Conservation (phyloP, 1,139 yeast genomes). For the Debaryomyces nepalensis region DNA sequence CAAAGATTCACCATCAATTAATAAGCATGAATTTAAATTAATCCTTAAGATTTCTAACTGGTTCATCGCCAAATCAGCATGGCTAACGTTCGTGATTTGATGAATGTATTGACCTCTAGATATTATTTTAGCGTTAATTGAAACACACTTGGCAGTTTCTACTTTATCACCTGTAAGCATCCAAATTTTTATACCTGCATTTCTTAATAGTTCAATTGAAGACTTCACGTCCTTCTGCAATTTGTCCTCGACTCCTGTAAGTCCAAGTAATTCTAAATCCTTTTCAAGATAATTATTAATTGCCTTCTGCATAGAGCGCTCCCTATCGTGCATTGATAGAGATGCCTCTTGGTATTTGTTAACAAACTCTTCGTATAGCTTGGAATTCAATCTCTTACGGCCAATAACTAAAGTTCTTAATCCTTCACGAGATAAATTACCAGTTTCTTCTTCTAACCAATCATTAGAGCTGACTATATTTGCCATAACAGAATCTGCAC, state of each 20-base stretch:
- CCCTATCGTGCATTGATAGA: conserved; percentile 79
- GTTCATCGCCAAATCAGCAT: conserved; percentile 67
- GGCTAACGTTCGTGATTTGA: conserved; percentile 69
- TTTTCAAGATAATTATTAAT: conserved; percentile 74
- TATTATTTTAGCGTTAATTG: conserved; percentile 89
- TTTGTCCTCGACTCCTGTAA: conserved; percentile 97
- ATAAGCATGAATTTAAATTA: conserved; percentile 73
- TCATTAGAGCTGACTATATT: conserved; percentile 82
- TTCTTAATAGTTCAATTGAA: conserved; percentile 86
- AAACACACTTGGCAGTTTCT: conserved; percentile 96
- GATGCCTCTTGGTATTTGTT: conserved; percentile 73
- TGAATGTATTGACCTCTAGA: conserved; percentile 94
- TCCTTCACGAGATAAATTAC: conserved; percentile 98
- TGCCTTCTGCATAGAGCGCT: conserved; percentile 68
- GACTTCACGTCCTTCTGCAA: conserved; percentile 89
- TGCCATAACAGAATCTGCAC: conserved; percentile 97
- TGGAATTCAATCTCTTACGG: conserved; percentile 64
- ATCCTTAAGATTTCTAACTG: conserved; percentile 72
- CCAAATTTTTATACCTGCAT: conserved; percentile 98
- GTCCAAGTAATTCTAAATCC: conserved; percentile 83
- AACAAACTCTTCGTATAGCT: conserved; percentile 64
- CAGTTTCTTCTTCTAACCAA: conserved; percentile 97
- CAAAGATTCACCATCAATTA: conserved; percentile 94
- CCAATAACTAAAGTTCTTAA: conserved; percentile 93
- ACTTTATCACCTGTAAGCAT: conserved; percentile 99